Base-by-base conservation (phyloP, 2,329 filamentous ascomycete genomes). In the Nothophoma quercina region DNA sequence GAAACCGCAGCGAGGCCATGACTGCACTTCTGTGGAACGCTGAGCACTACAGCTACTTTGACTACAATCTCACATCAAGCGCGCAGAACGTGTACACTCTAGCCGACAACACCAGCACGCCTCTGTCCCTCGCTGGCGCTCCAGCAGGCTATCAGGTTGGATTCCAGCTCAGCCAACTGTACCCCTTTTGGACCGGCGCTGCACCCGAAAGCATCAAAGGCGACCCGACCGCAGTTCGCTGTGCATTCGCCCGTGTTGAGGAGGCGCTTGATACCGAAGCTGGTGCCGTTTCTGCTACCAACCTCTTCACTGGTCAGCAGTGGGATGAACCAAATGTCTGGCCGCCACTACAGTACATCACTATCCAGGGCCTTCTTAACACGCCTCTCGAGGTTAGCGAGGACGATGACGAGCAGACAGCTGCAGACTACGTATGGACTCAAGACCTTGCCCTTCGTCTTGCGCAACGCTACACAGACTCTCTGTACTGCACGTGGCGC, bases 261-360 rank as follows among this genome's bases (percentile, higher is more conserved):
- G 69, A 75, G 47, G 80, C 84, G 26, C 80, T 89, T 5, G 77
- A 82, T 9, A 67, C 72, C 23, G 78, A 80, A 10, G 69, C 72
- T 0, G 86, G 87, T 28, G 85, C 81, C 28, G 83, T 88, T 35
- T 79, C 85, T 2, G 83, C 86, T 0, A 87, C 85, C 4, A 88
- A 88, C 63, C 74, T 85, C 50, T 63, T 71, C 36, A 84, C 85
- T 0, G 83, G 82, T 12, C 82, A 89, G 76, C 86, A 89, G 66
- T 89, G 87, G 87, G 87, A 89, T 48, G 81, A 88, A 67, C 86
- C 86, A 0, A 88, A 85, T 62, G 86, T 88, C 21, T 89, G 87
- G 87, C 86, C 87, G 9, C 85, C 86, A 3, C 78, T 88, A 41
- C 83, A 85, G 75, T 84, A 89, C 70, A 78, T 86, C 34, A 75